Percentiles rank a stretch among this genome's conserved stretches.
phyloP scores from a whole-genome alignment of 73 alveolate species.

The Paramecium sonneborni region DNA sequence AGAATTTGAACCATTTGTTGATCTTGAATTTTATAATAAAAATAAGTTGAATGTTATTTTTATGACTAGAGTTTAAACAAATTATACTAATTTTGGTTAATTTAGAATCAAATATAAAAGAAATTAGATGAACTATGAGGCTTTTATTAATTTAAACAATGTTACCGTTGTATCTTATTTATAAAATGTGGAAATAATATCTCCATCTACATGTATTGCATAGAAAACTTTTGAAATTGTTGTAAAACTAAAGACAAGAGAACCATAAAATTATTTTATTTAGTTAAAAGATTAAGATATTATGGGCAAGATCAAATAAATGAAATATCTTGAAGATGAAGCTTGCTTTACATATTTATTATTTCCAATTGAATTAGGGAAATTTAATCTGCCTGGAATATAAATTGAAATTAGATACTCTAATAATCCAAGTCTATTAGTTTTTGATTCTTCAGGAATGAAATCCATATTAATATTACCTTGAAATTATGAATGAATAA shows the following conservation, averaged over 20 bases:
- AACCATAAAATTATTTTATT: background rate
- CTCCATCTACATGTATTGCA: background rate
- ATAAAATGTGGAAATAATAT: background rate
- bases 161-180: background rate
- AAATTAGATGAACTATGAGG: background rate
- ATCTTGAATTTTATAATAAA: background rate
- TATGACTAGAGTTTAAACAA: background rate
- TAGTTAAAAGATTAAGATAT: background rate
- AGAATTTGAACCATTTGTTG: background rate
- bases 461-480: background rate
- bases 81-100: background rate
- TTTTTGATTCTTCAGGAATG: conserved; percentile 23
- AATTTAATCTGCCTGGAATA: background rate
- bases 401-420: background rate
- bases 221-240: background rate
- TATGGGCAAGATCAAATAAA: background rate
- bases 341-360: background rate
- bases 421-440: background rate
- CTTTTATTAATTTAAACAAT: background rate
- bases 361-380: background rate
- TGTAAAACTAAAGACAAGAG: background rate
- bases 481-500: background rate
- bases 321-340: background rate
- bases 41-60: background rate
- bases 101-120: background rate